These are phyloP conservation scores for Pythium aphanidermatum DNA, from an alignment of 352 stramenopile genomes.

Conservation along the genomic window DNA sequence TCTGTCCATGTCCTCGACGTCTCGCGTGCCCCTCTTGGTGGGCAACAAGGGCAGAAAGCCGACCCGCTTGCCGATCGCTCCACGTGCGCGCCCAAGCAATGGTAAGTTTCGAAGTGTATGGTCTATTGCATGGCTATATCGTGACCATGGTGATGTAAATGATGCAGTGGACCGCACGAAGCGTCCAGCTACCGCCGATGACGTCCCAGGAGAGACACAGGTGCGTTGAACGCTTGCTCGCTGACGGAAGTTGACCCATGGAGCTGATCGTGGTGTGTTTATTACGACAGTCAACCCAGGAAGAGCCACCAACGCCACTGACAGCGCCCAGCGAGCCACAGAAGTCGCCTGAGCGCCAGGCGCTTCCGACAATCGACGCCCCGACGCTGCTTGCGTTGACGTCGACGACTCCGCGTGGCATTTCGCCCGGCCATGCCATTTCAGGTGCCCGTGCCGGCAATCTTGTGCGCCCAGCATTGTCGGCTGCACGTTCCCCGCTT, in stretches of 20 bases:
- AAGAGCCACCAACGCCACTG: background rate
- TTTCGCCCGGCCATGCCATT: conserved; percentile 18
- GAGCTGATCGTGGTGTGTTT: background rate
- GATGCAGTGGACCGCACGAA: conserved; percentile 17
- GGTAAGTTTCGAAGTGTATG: conserved; percentile 26
- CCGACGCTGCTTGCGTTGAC: too few relatives aligned
- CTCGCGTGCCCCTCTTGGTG: conserved; percentile 69
- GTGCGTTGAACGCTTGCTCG: background rate
- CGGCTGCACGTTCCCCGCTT: conserved; percentile 4
- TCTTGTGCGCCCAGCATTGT: conserved; percentile 1
- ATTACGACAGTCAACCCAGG: background rate
- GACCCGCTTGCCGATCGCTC: conserved; percentile 58
- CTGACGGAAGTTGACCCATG: too few relatives aligned
- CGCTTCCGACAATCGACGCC: conserved; percentile 4
- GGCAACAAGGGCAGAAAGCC: conserved; percentile 70
- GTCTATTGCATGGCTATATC: background rate
- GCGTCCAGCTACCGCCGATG: conserved; percentile 4
- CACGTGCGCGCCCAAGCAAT: conserved; percentile 53
- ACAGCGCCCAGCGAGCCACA: background rate
- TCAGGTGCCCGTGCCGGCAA: background rate
- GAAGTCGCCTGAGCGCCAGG: conserved; percentile 10
- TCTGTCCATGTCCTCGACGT: conserved; percentile 33
- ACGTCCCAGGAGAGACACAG: background rate
- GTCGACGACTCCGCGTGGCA: too few relatives aligned
- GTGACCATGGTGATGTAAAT: background rate